Percentiles rank a stretch among this genome's conserved stretches.
Conservation (phyloP, 2,329 filamentous ascomycete species). For the Mariannaea elegans region DNA sequence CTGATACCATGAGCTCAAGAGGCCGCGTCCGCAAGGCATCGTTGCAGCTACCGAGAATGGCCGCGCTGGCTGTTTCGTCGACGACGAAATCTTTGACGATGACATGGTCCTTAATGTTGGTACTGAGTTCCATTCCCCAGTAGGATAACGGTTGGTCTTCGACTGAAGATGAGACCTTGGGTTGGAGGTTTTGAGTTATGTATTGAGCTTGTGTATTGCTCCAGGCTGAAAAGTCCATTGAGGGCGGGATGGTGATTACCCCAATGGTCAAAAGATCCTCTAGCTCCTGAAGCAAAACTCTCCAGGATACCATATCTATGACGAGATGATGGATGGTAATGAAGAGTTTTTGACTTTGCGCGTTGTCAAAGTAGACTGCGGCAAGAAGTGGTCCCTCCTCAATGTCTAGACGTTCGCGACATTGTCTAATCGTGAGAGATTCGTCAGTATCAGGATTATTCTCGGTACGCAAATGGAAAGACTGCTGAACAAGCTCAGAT, state of each 20-base stretch:
- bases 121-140: not conserved
- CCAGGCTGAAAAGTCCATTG: not conserved
- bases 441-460: no score
- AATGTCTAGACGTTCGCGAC: not conserved
- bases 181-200: not conserved
- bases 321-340: not conserved
- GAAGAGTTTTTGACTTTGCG: not conserved
- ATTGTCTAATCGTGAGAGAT: not conserved
- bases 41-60: constrained; percentile 16
- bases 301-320: constrained; percentile 1
- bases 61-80: constrained; percentile 1
- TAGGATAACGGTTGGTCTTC: not conserved
- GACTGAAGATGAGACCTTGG: not conserved
- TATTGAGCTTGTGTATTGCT: not conserved
- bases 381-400: not conserved
- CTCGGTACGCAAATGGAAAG: no score
- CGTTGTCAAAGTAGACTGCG: not conserved
- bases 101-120: not conserved
- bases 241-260: not conserved
- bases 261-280: not conserved
- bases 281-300: not conserved
- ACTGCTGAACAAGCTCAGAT: no score
- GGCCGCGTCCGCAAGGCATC: constrained; percentile 13
- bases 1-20: constrained; percentile 23
- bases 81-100: not conserved